These are phyloP conservation scores for Pseudogymnoascus sp. DNA, from an alignment of 2,329 filamentous ascomycete genomes.

Conservation along the genomic window DNA sequence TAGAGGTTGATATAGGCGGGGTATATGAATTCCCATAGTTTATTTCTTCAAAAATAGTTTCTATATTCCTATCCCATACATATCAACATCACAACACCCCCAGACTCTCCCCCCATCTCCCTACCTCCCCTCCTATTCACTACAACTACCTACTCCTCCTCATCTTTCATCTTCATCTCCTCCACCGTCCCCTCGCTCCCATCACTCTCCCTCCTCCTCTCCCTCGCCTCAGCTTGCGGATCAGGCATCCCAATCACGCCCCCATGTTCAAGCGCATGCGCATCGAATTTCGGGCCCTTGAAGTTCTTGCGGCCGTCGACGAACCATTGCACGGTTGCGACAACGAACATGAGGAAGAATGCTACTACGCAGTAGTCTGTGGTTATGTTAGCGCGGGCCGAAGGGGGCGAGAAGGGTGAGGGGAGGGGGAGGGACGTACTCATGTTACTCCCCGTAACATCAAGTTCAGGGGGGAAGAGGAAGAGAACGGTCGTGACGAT, in stretches of 20 bases:
- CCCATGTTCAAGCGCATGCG: constrained; percentile 26
- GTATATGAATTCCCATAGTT: not conserved
- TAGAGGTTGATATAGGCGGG: too few relatives aligned
- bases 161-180: constrained; percentile 11
- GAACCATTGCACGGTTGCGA: constrained; percentile 47
- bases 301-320: constrained; percentile 56
- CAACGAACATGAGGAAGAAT: constrained; percentile 38
- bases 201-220: not conserved
- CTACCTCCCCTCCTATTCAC: constrained; percentile 10
- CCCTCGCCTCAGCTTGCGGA: not conserved
- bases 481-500: constrained; percentile 56
- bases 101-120: not conserved
- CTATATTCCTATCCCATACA: not conserved
- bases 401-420: not conserved
- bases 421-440: constrained; percentile 37
- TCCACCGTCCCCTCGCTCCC: constrained; percentile 4
- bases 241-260: constrained; percentile 17
- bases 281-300: constrained; percentile 35
- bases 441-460: constrained; percentile 53
- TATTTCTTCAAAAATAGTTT: not conserved
- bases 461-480: constrained; percentile 53
- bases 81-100: not conserved
- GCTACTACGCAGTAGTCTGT: constrained; percentile 23
- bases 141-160: constrained; percentile 9
- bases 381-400: not conserved